phyloP scores from a whole-genome alignment of 257 asterid species.

The Ilex asprella region DNA sequence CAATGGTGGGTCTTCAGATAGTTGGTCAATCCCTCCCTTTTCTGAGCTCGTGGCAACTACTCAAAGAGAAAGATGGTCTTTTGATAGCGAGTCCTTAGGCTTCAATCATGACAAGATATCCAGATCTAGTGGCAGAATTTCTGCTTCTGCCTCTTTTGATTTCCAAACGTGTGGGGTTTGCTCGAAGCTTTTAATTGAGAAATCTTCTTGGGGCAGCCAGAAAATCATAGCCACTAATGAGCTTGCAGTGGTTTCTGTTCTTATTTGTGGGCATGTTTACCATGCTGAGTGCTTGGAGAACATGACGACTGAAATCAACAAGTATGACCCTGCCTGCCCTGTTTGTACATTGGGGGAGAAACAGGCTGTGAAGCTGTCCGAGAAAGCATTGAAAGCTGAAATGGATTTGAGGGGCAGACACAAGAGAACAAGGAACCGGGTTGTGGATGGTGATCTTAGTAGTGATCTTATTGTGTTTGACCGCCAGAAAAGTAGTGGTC shows the following conservation, averaged over 20 bases:
- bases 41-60: slow-evolving; percentile 50
- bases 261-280: slow-evolving; percentile 81
- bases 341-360: slow-evolving; percentile 91
- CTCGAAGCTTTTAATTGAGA: slow-evolving; percentile 60
- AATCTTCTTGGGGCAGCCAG: slow-evolving; percentile 58
- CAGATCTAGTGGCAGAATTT: slow-evolving; percentile 48
- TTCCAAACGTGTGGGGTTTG: slow-evolving; percentile 83
- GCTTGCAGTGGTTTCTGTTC: slow-evolving; percentile 74
- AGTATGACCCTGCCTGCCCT: slow-evolving; percentile 90
- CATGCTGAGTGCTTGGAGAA: slow-evolving; percentile 92
- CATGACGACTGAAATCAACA: slow-evolving; percentile 74
- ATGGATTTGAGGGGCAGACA: slow-evolving; percentile 53
- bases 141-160: slow-evolving; percentile 42
- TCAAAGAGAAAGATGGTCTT: slow-evolving; percentile 87
- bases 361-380: slow-evolving; percentile 65
- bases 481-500: slow-evolving; percentile 40
- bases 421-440: slow-evolving; percentile 48
- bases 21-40: slow-evolving; percentile 74
- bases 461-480: slow-evolving; percentile 35
- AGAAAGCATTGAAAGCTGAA: slow-evolving; percentile 72
- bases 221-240: slow-evolving; percentile 59
- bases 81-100: slow-evolving; percentile 70
- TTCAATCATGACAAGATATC: slow-evolving; percentile 49
- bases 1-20: slow-evolving; percentile 75
- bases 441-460: slow-evolving; percentile 49